phyloP scores from a whole-genome alignment of 1,284 basidiomycete genomes.

The Tylopilus sp. region DNA sequence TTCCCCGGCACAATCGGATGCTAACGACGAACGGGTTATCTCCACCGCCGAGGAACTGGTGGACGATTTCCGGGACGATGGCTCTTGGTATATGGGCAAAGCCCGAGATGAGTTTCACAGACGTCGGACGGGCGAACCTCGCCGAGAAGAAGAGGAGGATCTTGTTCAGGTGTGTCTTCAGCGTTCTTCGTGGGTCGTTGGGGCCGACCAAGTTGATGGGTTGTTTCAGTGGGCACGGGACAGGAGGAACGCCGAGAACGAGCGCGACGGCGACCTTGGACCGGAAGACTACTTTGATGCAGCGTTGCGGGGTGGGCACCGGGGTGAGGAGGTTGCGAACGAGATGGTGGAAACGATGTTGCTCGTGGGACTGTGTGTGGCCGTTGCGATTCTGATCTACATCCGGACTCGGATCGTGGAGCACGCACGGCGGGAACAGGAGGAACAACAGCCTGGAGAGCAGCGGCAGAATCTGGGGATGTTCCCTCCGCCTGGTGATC shows the following conservation, averaged over 20 bases:
- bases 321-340: constrained; percentile 57
- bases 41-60: constrained; percentile 18
- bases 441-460: constrained; percentile 22
- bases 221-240: constrained; percentile 67
- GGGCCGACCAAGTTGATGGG: constrained; percentile 7
- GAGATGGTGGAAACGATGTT: constrained; percentile 73
- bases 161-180: constrained; percentile 53
- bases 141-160: constrained; percentile 57
- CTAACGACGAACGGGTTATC: constrained; percentile 25
- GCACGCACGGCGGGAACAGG: constrained; percentile 55
- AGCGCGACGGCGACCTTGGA: constrained; percentile 68
- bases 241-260: constrained; percentile 64
- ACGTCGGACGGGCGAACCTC: constrained; percentile 44
- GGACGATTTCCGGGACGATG: constrained; percentile 45
- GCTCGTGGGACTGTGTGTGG: constrained; percentile 59
- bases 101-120: constrained; percentile 69
- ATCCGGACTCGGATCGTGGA: constrained; percentile 69
- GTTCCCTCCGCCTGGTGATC: constrained; percentile 62
- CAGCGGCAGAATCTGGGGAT: constrained; percentile 37
- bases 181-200: background rate
- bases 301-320: constrained; percentile 52
- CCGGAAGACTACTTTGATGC: constrained; percentile 79
- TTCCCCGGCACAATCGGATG: constrained; percentile 20
- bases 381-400: constrained; percentile 66
- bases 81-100: constrained; percentile 75